phyloP scores from a whole-genome alignment of 805 yeast genomes.

The Saccharomycopsis vini region DNA sequence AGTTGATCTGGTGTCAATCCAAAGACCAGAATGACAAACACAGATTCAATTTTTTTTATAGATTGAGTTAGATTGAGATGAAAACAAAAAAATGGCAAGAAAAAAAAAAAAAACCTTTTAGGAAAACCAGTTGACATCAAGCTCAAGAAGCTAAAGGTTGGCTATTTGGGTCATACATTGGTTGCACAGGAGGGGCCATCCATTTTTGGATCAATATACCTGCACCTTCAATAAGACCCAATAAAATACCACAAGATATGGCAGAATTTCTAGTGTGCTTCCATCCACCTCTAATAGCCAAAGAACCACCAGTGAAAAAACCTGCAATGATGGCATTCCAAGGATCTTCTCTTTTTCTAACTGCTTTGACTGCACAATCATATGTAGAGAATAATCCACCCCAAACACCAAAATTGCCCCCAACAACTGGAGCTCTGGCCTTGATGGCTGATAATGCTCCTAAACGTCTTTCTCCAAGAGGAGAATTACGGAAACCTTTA shows the following conservation, averaged over 20 bases:
- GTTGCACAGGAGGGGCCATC: conserved; percentile 40
- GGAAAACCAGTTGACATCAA: too few species aligned
- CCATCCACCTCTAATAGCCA: conserved; percentile 99
- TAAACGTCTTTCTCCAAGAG: conserved; percentile 86
- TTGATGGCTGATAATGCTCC: conserved; percentile 88
- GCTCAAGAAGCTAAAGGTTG: conserved; percentile 12
- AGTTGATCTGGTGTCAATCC: too few species aligned
- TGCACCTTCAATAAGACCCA: conserved; percentile 97
- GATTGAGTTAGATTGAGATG: too few species aligned
- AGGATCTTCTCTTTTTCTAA: conserved; percentile 96
- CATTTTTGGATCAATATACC: conserved; percentile 92
- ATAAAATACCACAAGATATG: conserved; percentile 91
- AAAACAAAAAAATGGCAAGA: too few species aligned
- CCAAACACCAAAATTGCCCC: conserved; percentile 99
- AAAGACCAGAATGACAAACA: too few species aligned
- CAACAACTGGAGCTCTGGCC: conserved; percentile 96
- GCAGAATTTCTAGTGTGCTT: conserved; percentile 94
- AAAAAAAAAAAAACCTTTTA: too few species aligned
- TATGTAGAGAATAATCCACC: conserved; percentile 95
- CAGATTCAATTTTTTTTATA: too few species aligned
- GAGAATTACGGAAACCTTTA: conserved; percentile 97
- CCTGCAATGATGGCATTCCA: conserved; percentile 98
- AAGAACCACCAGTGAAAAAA: conserved; percentile 94
- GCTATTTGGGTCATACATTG: conserved; percentile 15
- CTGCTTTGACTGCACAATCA: conserved; percentile 91